Conservation (phyloP, 2,329 filamentous ascomycete species). For the Xylariomycetidae sp. region DNA sequence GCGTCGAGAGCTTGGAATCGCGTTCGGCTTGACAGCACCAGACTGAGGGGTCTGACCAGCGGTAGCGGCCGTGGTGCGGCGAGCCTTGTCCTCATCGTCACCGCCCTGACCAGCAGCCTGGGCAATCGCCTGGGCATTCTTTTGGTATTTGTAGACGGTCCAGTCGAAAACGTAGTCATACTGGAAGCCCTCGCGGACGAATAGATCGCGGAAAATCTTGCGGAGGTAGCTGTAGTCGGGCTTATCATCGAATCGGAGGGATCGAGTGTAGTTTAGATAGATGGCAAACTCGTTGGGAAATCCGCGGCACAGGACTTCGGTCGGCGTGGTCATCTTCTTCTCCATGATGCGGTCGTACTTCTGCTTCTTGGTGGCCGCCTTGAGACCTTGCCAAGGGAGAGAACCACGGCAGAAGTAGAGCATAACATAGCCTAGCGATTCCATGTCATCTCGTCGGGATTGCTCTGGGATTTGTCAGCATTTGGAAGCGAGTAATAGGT, state of each 20-base stretch:
- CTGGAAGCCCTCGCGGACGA: slow-evolving; percentile 98
- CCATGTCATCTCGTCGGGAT: slow-evolving; percentile 98
- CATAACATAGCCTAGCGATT: slow-evolving; percentile 98
- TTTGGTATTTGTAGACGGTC: slow-evolving; percentile 99
- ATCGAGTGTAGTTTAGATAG: slow-evolving; percentile 98
- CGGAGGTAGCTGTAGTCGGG: slow-evolving; percentile 99
- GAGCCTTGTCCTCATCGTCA: slow-evolving; percentile 73
- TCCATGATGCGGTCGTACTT: slow-evolving; percentile 99
- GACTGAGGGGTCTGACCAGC: slow-evolving; percentile 56
- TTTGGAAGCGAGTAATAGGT: neutral
- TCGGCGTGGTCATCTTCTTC: slow-evolving; percentile 99
- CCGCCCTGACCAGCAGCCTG: slow-evolving; percentile 68
- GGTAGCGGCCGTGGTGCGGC: slow-evolving; percentile 61
- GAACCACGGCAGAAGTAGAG: slow-evolving; percentile 99
- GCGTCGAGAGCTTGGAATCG: slow-evolving; percentile 72
- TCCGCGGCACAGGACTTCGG: slow-evolving; percentile 95
- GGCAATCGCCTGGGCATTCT: slow-evolving; percentile 93
- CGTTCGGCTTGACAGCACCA: slow-evolving; percentile 64
- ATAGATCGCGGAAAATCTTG: slow-evolving; percentile 99
- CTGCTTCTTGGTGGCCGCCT: slow-evolving; percentile 99
- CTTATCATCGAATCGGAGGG: slow-evolving; percentile 98
- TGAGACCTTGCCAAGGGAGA: slow-evolving; percentile 96
- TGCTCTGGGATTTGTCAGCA: slow-evolving; percentile 61
- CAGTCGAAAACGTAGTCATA: slow-evolving; percentile 99
- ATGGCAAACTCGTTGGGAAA: slow-evolving; percentile 99